These are phyloP conservation scores for Russula olivacea DNA, from an alignment of 768 basidiomycete genomes.

Conservation along the genomic window DNA sequence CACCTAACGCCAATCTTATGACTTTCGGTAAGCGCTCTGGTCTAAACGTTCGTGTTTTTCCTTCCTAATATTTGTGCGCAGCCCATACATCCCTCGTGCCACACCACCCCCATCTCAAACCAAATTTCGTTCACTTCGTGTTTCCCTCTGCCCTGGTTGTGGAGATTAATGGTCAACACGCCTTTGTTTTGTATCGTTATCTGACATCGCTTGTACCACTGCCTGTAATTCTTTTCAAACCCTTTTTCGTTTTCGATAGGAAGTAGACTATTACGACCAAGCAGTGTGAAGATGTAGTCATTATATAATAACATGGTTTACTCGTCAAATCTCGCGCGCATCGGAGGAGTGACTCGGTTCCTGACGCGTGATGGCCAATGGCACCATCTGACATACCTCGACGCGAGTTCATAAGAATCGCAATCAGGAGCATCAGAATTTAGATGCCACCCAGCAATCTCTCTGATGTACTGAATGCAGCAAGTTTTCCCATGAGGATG, in stretches of 20 bases:
- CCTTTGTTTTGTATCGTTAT: neutral
- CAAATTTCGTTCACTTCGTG: neutral
- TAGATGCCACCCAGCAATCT: too few relatives aligned
- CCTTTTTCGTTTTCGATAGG: neutral
- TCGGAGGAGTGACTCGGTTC: too few relatives aligned
- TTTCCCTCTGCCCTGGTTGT: neutral
- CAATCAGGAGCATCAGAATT: too few relatives aligned
- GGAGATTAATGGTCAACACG: constrained; percentile 1
- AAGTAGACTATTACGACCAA: neutral
- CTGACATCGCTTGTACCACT: neutral
- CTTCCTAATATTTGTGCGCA: neutral
- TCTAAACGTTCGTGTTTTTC: neutral
- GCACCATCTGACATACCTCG: too few relatives aligned
- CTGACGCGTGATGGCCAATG: too few relatives aligned
- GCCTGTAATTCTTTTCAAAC: neutral
- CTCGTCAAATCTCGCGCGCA: too few relatives aligned
- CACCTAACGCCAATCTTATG: neutral
- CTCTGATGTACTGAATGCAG: too few relatives aligned
- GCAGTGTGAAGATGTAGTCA: neutral
- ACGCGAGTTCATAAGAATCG: too few relatives aligned
- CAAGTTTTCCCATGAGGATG: too few relatives aligned
- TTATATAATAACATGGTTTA: neutral
- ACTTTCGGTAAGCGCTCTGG: neutral
- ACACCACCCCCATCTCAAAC: neutral
- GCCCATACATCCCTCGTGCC: neutral